Conservation (phyloP, 805 yeast genomes). For the Nakazawaea sp. region DNA sequence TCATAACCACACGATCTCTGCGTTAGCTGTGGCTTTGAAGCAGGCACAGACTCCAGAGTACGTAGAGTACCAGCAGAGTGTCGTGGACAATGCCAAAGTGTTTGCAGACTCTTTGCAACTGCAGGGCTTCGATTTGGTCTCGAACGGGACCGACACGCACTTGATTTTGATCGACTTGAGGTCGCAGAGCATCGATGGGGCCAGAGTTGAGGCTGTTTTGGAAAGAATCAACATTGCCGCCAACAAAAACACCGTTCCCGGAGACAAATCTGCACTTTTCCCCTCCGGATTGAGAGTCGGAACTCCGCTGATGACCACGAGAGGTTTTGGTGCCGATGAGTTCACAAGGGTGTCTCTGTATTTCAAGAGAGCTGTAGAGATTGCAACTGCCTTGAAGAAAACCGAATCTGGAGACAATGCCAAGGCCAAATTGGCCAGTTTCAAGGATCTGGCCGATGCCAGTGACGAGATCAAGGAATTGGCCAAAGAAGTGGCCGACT, state of each 20-base stretch:
- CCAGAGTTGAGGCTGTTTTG: conserved; percentile 91
- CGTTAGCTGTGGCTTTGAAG: conserved; percentile 92
- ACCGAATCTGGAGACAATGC: conserved; percentile 51
- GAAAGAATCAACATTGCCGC: conserved; percentile 93
- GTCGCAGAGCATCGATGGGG: conserved; percentile 91
- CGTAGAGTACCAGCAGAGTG: conserved; percentile 83
- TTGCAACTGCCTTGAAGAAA: conserved; percentile 55
- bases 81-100: conserved; percentile 79
- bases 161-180: conserved; percentile 87
- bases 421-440: conserved; percentile 56
- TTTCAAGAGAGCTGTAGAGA: conserved; percentile 71
- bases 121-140: conserved; percentile 75
- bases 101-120: conserved; percentile 69
- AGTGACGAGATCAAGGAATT: conserved; percentile 53
- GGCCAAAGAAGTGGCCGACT: conserved; percentile 58
- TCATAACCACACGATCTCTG: conserved; percentile 98
- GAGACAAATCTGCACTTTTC: conserved; percentile 92
- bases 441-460: conserved; percentile 65
- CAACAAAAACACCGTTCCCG: conserved; percentile 97
- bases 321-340: conserved; percentile 81
- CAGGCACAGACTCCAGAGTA: conserved; percentile 91
- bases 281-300: conserved; percentile 98
- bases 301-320: conserved; percentile 97
- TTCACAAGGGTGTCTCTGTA: conserved; percentile 74
- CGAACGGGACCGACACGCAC: conserved; percentile 96